Evolutionary conservation across 2,329 filamentous ascomycete genomes (phyloP), one percentile per base, ranked within the genome.

Genomic region (Ceratocystis destructans): DNA sequence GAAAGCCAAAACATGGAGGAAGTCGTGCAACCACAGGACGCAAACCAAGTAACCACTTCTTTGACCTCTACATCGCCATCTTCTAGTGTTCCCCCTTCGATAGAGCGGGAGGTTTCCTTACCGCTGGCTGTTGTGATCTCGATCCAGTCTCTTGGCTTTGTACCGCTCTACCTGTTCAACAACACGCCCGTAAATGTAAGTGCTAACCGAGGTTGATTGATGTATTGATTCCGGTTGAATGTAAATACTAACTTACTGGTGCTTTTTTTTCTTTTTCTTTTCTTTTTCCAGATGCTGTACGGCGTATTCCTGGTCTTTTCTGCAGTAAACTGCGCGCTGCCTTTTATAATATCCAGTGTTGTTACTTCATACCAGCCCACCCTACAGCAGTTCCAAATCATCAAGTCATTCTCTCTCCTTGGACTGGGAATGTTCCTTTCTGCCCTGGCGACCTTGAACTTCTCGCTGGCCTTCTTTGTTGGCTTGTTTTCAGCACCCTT

Each of bases 381-480:
- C 0, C 70, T 75, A 3, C 89, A 92, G 72, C 87, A 93, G 72
- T 86, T 87, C 72, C 83, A 86, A 61, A 83, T 96, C 64, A 85
- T 91, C 70, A 92, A 95, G 74, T 94, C 88, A 67, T 91, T 97
- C 78, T 96, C 91, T 5, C 83, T 97, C n/a, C 84, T 99, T 12
- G 80, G 96, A 8, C 83, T 97, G 0, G 94, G 94, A 71, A 89
- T 96, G 79, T 92, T 90, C 71, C 85, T 99, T 70, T 92, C 92
- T 12, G 88, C 92, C 0, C 87, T 99, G 12, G 93, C 94, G 1
- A 99, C 93, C 0, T 83, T 99, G 64, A 99, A 99, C 77, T 99
- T 99, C 79, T 91, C 88, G 2, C 85, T 96, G 15, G 87, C 90
- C 61, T 87, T 97, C 73, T 79, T 96, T 46, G 80, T 96, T 63